Percentiles rank a stretch among this genome's conserved stretches.
Conservation (phyloP, 306 rosid species). For the Sicyos baderoa region DNA sequence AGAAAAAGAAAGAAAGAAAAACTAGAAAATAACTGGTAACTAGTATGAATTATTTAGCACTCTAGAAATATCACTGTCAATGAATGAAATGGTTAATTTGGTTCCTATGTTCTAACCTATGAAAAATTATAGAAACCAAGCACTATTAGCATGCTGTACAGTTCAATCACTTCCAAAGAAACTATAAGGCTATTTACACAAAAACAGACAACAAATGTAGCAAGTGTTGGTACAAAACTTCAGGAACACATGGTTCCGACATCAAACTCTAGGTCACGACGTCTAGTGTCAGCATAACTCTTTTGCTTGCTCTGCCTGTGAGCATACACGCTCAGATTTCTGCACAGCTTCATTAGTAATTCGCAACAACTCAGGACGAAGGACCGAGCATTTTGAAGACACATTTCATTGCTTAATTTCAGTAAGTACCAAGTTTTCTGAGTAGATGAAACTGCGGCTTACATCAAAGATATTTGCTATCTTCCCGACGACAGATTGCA, state of each 20-base stretch:
- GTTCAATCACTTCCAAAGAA: conserved; percentile 7
- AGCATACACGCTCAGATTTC: no score
- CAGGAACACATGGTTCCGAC: no score
- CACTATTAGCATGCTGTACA: background rate
- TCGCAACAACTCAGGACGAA: no score
- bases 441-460: conserved; percentile 40
- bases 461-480: conserved; percentile 60
- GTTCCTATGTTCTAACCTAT: background rate
- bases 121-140: background rate
- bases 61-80: background rate
- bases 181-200: background rate
- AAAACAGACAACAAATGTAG: background rate
- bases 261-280: background rate
- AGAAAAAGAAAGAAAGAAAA: no score
- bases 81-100: background rate
- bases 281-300: background rate
- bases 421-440: conserved; percentile 34
- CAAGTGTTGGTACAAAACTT: no score
- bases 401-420: conserved; percentile 22
- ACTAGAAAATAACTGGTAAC: background rate
- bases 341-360: no score
- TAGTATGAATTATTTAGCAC: background rate
- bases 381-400: no score
- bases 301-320: no score
- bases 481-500: conserved; percentile 42